Evolutionary conservation across 2,329 filamentous ascomycete species (phyloP), one percentile per base, ranked within the genome.

Genomic region (Fusarium pilosicola): DNA sequence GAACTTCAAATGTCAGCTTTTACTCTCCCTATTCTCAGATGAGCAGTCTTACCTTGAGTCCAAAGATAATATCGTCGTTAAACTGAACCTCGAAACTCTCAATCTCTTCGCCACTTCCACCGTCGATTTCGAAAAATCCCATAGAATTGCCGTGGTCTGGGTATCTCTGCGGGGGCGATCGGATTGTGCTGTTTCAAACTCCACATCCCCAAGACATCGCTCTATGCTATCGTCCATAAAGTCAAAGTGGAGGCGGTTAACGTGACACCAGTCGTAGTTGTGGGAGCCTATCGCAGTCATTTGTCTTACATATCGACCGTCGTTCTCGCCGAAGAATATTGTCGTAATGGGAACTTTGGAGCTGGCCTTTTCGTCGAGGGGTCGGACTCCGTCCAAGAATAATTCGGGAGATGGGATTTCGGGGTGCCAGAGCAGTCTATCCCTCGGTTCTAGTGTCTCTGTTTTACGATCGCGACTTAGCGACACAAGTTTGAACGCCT

Each of bases 401-500:
- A 69, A 6, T 30, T 46, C 30, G 2, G 42, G 44, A 3, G 62
- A 38, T 8, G 74, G 70, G 2, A 73, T 20, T 17, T 48, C 22
- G 10, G 65, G 73, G 7, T 57, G 10, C 74, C 72, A 76, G 24
- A 76, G 70, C 41, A 70, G 67, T 1, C 17, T 61, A 3, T 49
- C 69, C 30, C 49, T 42, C 62, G 62, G 64, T 4, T 51, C 28
- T 30, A 28, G 22, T 3, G 6, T 39, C 5, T 7, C 13, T 32
- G 24, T 9, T 24, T 11, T 5, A 8, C 8, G 36, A 42, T 26
- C 26, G 1, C 65, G 60, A 24, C 70, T 65, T 10, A 74, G 24
- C 17, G 67, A 67, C 44, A 70, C 48, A 1, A 76, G 42, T 26
- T 74, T 75, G 5, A 74, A 30, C 3, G 54, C 70, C 73, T 76